Base-by-base conservation (phyloP, 164 flowering plant genomes). In the Vitis rupestris region DNA sequence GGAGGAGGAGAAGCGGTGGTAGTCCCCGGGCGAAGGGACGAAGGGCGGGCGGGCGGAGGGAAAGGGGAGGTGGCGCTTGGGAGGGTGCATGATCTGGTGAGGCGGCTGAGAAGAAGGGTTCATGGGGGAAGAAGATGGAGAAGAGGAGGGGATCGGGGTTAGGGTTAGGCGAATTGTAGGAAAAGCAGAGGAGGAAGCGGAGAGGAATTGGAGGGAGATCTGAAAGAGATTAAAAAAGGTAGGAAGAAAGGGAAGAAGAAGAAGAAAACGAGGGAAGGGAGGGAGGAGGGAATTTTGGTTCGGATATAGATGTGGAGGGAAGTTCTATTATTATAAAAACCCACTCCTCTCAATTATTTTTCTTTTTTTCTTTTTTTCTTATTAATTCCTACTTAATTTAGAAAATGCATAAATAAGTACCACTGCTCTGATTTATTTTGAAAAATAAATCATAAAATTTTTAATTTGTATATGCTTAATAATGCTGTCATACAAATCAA, bases 301-400 rank as follows among this genome's bases (percentile, higher is more conserved):
- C 86, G 81, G 86, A 84, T 85, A 75, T 74, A 64, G 82, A 80
- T 84, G 80, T 86, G 90, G 90, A 86, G 90, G 88, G 90, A 86
- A 86, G 81, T 23, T 37, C 44, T 37, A 37, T 37, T 37, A 37
- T 37, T 37, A 37, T 37, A 37, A 37, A 37, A 37, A 37, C 44
- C 44, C 4, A 37, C 44, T 7, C 7, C 65, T 23, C 72, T 70
- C 60, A n/a, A n/a, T 65, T 3, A 1, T 47, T 37, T 29, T 30
- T 27, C 8, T 23, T 23, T 23, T 48, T 49, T 68, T 47, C 12
- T 47, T 31, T 17, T 29, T 52, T 65, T 64, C n/a, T 61, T 47
- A 23, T 31, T 17, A 16, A 37, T 65, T 64, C 17, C 50, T 75
- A 12, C 64, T 19, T 30, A 31, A 23, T 29, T 61, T 4, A 11